Base-by-base conservation (phyloP, 331 rosid genomes). In the Telfairia occidentalis region DNA sequence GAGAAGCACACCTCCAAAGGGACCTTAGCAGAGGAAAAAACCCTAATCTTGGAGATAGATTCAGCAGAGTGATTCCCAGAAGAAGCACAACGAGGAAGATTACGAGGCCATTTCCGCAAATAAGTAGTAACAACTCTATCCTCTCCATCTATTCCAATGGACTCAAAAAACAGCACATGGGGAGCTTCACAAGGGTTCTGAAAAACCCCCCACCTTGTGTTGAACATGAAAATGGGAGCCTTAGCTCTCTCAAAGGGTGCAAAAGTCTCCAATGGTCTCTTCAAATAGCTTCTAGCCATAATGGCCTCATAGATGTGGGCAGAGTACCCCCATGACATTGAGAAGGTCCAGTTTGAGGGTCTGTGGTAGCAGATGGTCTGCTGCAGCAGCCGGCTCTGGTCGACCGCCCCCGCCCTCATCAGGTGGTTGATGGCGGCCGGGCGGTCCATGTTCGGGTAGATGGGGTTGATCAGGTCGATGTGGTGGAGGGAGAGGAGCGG, bases 401-500 rank as follows among this genome's bases (percentile, higher is more conserved):
- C 88, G 1, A 38, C 35, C 64, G 81, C 79, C 0, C 80, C 83
- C 0, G 92, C 83, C 28, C 26, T 74, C 83, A 82, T 81, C n/a
- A 82, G 79, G 59, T 71, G 85, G 21, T 64, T 80, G 21, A 85
- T 78, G 42, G 89, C 80, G 16, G 76, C 84, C 0, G 80, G 60
- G 23, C 88, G 84, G 73, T 70, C 78, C 85, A 78, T 84, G 69
- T 42, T 48, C 9, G 92, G 88, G 64, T 82, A 88, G 23, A 85
- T 83, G 9, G 88, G 88, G 18, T 85, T 50, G 29, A 72, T 37
- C 18, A 46, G 46, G 54, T 88, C 92, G 13, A 88, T 63, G 77
- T 88, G 92, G 80, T 88, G 92, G 53, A 88, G 84, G 4, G 90
- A 83, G 19, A 88, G 64, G 50, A 88, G 53, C 5, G 86, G 88